These are phyloP conservation scores for Cenchrus americanus DNA, from an alignment of 176 grass and related monocot genomes.

Conservation along the genomic window DNA sequence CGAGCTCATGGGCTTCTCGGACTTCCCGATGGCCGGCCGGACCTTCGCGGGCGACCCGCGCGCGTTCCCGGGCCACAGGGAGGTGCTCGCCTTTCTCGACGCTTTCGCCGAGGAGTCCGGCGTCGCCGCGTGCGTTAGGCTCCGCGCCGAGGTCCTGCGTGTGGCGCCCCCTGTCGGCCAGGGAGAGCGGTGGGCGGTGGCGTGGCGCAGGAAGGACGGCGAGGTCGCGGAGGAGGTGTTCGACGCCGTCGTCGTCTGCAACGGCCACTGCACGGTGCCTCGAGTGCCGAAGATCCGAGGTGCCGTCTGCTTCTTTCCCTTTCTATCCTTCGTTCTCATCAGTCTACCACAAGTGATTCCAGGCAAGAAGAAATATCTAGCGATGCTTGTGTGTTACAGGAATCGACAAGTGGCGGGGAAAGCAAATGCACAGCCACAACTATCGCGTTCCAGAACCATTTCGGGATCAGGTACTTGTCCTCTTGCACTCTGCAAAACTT, in stretches of 20 bases:
- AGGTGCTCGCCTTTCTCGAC: constrained; percentile 53
- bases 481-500: not conserved
- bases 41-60: constrained; percentile 48
- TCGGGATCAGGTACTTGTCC: constrained; percentile 41
- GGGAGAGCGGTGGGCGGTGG: constrained; percentile 38
- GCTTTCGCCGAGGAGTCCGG: constrained; percentile 53
- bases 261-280: constrained; percentile 50
- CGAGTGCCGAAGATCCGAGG: constrained; percentile 50
- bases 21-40: constrained; percentile 15
- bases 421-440: constrained; percentile 72
- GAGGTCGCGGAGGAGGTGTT: constrained; percentile 32
- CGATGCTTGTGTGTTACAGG: constrained; percentile 8
- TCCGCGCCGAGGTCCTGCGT: constrained; percentile 39
- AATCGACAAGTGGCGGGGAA: constrained; percentile 47
- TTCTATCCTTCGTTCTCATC: too few species aligned
- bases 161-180: constrained; percentile 1
- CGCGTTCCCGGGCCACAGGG: constrained; percentile 51
- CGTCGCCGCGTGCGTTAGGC: constrained; percentile 31
- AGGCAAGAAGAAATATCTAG: not conserved
- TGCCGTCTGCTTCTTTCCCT: not conserved
- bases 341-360: not conserved
- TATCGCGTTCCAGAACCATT: constrained; percentile 56
- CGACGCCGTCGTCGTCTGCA: constrained; percentile 61
- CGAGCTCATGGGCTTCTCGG: constrained; percentile 56
- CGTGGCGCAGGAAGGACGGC: constrained; percentile 36